Evolutionary conservation across 768 basidiomycete genomes (phyloP), one percentile per base, ranked within the genome.

Genomic region (Agaricus blazei): DNA sequence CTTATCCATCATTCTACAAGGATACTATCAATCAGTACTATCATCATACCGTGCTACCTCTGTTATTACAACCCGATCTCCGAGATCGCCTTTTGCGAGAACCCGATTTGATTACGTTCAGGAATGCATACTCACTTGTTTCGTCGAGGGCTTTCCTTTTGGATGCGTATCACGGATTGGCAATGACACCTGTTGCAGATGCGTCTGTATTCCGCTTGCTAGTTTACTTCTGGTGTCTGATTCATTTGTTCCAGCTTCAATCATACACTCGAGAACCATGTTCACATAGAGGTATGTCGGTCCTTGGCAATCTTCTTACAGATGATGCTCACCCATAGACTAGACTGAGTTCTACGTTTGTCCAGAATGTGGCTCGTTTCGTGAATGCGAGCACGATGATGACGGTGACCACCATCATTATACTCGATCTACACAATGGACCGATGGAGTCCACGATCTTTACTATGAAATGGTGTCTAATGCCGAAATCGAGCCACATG

Each of bases 171-270:
- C 90, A 92, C 65, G 83, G 83, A 5, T 72, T 94, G 15, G 79
- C 87, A 1, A 87, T 96, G 79, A 88, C 92, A 19, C 91, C 93
- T 3, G 79, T 93, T 59, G 90, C 90, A 31, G 93, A 94, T 70
- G 79, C 79, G 88, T 90, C 65, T 68, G 85, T 78, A 11, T 23
- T 36, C 19, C 53, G 43, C 51, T 43, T 54, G 36, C 19, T 15
- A 6, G 28, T 7, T 15, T 36, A 48, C 48, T 45, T 1, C 57
- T 47, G 27, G 19, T 47, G 49, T 48, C 28, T 31, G 34, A 60
- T n/a, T 58, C 43, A 45, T 31, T 28, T 14, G 47, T 48, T 27
- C 34, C 45, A 90, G 88, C 51, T 90, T 91, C 69, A 90, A 91
- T 67, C 89, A 91, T 60, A 64, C 74, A 2, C 73, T 81, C 45